Base-by-base conservation (phyloP, 2,329 filamentous ascomycete species). In the Fusarium verticillioides region DNA sequence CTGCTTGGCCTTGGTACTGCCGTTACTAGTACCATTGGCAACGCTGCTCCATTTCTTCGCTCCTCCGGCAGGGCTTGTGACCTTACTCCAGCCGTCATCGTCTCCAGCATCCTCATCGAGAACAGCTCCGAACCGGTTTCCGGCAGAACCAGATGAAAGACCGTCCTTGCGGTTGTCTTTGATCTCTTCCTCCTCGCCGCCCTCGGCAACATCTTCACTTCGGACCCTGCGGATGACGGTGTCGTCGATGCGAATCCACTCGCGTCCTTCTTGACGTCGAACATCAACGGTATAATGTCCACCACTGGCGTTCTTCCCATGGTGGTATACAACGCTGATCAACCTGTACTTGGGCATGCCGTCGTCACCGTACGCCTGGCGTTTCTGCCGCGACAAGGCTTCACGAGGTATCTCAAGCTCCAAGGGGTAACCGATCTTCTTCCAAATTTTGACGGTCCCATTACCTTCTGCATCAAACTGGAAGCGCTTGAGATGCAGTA, bases 281-380 rank as follows among this genome's bases (percentile, higher is more conserved):
- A 98, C 93, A 81, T 99, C 96, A n/a, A 97, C 96, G 3, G 96
- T 99, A 82, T 99, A 99, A 82, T 99, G 96, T 7, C 96, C 96
- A 59, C 94, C 95, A 72, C 93, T 97, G 40, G 96, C 96, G 77
- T 97, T 97, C 85, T 97, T 98, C 68, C 96, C 96, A 77, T 99
- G 96, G 79, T 99, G 96, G 80, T 99, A 99, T 28, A 99, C 95
- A 36, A 97, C 96, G 26, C 92, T 93, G 71, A 92, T 96, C 19
- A 99, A 89, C 56, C 90, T 91, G 82, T 98, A 99, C 79, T 92
- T 93, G 9, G 95, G 95, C 67, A 94, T 86, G 4, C 91, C 90
- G n/a, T 82, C 81, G 47, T 92, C 91, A 72, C 92, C 90, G 21
- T 89, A 85, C 32, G 88, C 85, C 72, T 93, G 85, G 49, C 87